Percentiles rank a stretch among this genome's conserved stretches.
phyloP scores from a whole-genome alignment of 495 filamentous ascomycete species.

The Achaetomiella virescens region DNA sequence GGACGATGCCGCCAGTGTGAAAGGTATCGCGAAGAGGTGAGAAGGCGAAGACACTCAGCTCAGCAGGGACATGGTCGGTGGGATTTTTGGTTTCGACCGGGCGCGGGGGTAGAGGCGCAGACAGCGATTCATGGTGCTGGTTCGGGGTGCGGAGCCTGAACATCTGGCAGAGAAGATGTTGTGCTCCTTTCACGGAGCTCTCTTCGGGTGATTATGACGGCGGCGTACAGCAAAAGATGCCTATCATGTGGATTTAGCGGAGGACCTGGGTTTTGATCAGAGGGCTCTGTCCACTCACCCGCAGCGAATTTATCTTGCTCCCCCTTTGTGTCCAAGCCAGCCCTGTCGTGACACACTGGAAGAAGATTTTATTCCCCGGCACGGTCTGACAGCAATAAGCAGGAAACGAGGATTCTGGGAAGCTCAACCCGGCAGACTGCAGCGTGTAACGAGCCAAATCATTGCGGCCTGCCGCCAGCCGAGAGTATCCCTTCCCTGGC shows the following conservation, averaged over 20 bases:
- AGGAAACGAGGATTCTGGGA: background rate
- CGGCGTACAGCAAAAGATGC: background rate
- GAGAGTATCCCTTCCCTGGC: background rate
- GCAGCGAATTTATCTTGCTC: background rate
- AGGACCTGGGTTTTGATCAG: background rate
- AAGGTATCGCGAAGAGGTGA: too few species aligned
- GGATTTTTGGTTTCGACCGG: background rate
- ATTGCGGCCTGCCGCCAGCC: slow-evolving; percentile 5
- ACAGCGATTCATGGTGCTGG: background rate
- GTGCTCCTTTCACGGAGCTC: background rate
- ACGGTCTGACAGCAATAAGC: background rate
- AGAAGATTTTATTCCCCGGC: background rate
- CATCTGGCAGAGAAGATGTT: background rate
- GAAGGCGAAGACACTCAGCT: too few species aligned
- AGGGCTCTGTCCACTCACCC: background rate
- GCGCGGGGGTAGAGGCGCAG: too few species aligned
- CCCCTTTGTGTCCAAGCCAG: background rate
- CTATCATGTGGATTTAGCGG: background rate
- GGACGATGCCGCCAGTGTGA: too few species aligned
- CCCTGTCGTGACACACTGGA: background rate
- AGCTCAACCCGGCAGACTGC: background rate
- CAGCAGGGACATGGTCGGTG: background rate
- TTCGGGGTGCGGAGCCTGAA: background rate
- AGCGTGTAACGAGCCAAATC: background rate
- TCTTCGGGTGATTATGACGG: background rate